Base-by-base conservation (phyloP, 371 early-diverging fungal genomes). In the Actinomortierella ambigua region DNA sequence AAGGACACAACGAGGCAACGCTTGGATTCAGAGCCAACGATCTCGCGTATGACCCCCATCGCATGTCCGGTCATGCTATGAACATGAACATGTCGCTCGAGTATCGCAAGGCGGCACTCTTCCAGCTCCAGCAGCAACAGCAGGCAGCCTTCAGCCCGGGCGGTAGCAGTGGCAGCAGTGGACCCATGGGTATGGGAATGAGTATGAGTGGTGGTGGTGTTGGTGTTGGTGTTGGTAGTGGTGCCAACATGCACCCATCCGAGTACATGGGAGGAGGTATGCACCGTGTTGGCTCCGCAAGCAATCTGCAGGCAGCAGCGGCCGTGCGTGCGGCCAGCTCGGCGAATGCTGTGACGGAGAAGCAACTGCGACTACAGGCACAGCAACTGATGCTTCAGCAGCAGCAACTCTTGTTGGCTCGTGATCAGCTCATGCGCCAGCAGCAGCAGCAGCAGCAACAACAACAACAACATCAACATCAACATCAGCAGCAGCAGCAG, bases 301-400 rank as follows among this genome's bases (percentile, higher is more conserved):
- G 59, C 24, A 58, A 58, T 27, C 54, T 57, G 15, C 26, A 47
- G 11, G 53, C 48, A 18, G 39, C 66, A 55, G 9, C 43, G 2
- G 41, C 52, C 62, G 60, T 68, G 55, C 78, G 71, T 24, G 59
- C 60, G 6, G 63, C 63, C 7, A 44, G 43, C 1, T 63, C 73
- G 2, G 69, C 75, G 18, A 64, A 62, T 54, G 69, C 66, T 42
- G 57, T 68, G 3, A 71, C 68, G 1, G 85, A 85, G 40, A 82
- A 82, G 52, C 84, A 83, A 55, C 64, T 88, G 29, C 82, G 84
- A 52, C 64, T 85, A 28, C 85, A 86, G 62, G 70, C 82, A 15
- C 86, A 84, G 46, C 85, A 84, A 49, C 66, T 84, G 17, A 59
- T 85, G 39, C 77, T 83, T 40, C 81, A 79, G 50, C 81, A 82